Base-by-base conservation (phyloP, 2,329 filamentous ascomycete genomes). In the Fusarium chlamydosporum region DNA sequence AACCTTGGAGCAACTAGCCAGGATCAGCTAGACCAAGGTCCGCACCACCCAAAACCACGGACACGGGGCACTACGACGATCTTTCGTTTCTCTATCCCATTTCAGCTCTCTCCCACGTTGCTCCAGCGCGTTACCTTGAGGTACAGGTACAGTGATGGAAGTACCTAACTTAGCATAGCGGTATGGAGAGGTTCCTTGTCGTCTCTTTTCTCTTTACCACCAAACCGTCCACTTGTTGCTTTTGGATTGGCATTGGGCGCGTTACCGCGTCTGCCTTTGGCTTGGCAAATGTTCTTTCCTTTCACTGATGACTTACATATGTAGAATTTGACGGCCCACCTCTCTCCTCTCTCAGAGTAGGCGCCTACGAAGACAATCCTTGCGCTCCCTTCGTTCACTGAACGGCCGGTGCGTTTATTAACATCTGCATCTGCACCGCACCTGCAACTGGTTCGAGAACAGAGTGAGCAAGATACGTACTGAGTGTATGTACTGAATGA, bases 1-100 rank as follows among this genome's bases (percentile, higher is more conserved):
- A 42, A 56, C 65, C 70, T 71, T 65, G 68, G 54, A 63, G 51
- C 38, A 34, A 57, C 70, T 70, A 68, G 65, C 68, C 61, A 67
- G 61, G 65, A 55, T 63, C 55, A 71, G 56, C 72, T 65, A 65
- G 45, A 45, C 31, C 47, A 60, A 62, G 67, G 67, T 68, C 68
- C 56, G 70, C 63, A 72, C 70, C 71, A 74, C 72, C 72, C 72
- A 74, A 74, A 74, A 61, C 72, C 72, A 73, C 61, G 72, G 72
- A 65, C 70, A 71, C 70, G 72, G 71, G 67, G 71, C 71, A 68
- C 64, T 42, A 61, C 52, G 72, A 64, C 72, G 72, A 74, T 74
- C 72, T 59, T 71, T 58, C 64, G 67, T 72, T 65, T 72, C 47
- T 71, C 52, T 60, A 56, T 68, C 66, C 54, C 60, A 54, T 68